Percentiles rank a stretch among this genome's conserved stretches.
Conservation (phyloP, 1,284 basidiomycete genomes). For the Ustilago shanxiensis region DNA sequence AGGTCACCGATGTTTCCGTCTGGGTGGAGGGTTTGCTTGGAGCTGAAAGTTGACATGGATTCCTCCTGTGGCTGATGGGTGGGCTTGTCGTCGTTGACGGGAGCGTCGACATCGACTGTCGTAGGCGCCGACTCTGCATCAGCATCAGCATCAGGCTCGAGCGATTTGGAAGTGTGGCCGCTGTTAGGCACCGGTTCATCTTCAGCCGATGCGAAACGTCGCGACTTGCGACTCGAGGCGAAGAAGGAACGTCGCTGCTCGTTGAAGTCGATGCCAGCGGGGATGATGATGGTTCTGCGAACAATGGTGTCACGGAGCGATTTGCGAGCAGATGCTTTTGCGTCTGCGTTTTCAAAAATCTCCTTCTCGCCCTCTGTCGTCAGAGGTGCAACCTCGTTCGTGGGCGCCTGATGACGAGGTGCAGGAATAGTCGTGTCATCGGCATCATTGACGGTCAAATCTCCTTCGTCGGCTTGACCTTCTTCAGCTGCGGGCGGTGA, state of each 20-base stretch:
- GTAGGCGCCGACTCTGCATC: neutral
- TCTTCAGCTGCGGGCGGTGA: conserved; percentile 5
- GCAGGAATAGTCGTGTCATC: conserved; percentile 3
- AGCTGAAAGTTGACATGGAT: conserved; percentile 20
- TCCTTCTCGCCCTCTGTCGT: neutral
- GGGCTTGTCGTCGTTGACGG: neutral
- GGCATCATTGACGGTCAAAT: conserved; percentile 2
- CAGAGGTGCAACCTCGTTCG: neutral
- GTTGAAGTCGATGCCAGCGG: conserved; percentile 32
- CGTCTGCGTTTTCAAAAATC: neutral
- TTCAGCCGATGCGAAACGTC: conserved; percentile 27
- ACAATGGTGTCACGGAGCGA: conserved; percentile 61
- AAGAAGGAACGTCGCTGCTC: conserved; percentile 45
- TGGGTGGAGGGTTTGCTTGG: conserved; percentile 26
- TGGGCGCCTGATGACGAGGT: neutral
- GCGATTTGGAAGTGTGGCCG: neutral
- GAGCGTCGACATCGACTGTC: neutral
- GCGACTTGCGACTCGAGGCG: conserved; percentile 49
- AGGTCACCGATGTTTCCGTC: neutral
- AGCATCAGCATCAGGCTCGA: conserved; percentile 6
- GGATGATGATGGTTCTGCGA: conserved; percentile 63
- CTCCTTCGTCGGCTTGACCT: neutral
- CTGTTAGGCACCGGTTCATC: conserved; percentile 35
- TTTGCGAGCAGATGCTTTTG: conserved; percentile 29
- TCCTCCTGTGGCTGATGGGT: neutral